These are phyloP conservation scores for Annulohypoxylon bovei DNA, from an alignment of 495 filamentous ascomycete species.

Conservation along the genomic window DNA sequence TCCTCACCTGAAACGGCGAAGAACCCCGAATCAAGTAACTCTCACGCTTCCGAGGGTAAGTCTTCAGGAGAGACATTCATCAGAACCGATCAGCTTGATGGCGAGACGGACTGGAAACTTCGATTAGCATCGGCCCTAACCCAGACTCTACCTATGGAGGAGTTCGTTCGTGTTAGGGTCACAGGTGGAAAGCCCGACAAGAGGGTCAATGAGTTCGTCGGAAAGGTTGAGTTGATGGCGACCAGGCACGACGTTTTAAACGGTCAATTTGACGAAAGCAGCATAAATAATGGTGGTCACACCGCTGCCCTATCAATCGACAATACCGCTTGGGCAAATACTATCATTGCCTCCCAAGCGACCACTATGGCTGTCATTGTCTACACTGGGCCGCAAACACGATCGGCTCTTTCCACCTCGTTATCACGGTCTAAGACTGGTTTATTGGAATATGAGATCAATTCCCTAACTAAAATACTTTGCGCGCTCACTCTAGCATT, in stretches of 20 bases:
- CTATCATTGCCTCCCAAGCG: conserved; percentile 91
- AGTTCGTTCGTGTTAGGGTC: conserved; percentile 78
- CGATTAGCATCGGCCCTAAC: conserved; percentile 85
- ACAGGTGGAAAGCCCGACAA: conserved; percentile 88
- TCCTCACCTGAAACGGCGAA: conserved; percentile 1
- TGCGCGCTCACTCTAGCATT: conserved; percentile 87
- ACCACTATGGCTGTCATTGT: conserved; percentile 87
- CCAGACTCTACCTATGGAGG: conserved; percentile 72
- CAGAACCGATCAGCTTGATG: conserved; percentile 95
- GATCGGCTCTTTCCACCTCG: conserved; percentile 92
- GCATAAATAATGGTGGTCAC: conserved; percentile 46
- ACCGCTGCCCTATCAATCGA: conserved; percentile 87
- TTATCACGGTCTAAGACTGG: conserved; percentile 92
- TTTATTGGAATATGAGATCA: conserved; percentile 94
- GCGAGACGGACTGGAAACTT: conserved; percentile 99
- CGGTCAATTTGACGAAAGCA: conserved; percentile 43
- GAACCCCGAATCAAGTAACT: conserved; percentile 21
- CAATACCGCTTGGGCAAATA: conserved; percentile 99
- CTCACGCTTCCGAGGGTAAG: conserved; percentile 39
- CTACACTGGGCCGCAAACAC: conserved; percentile 94
- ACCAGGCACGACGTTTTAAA: conserved; percentile 53
- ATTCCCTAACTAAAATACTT: conserved; percentile 96
- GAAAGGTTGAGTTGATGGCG: conserved; percentile 74
- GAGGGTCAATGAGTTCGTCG: conserved; percentile 92
- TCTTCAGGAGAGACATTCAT: conserved; percentile 91